These are phyloP conservation scores for Peronospora destructor DNA, from an alignment of 352 stramenopile species.

Conservation along the genomic window DNA sequence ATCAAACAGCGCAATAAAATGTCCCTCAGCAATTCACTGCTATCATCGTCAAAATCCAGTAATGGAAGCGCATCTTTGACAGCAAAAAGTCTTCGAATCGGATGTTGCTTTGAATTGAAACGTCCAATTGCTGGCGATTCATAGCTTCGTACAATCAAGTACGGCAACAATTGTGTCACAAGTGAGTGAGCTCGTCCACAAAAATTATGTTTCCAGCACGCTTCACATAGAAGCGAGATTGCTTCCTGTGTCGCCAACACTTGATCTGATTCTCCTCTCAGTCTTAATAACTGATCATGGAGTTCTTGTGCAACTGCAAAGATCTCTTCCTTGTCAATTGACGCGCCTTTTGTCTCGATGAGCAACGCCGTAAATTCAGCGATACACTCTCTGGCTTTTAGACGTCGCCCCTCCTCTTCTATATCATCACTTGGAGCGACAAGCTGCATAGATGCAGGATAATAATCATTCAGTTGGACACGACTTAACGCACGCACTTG, in stretches of 20 bases:
- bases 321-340: slow-evolving; percentile 48
- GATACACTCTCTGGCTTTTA: slow-evolving; percentile 36
- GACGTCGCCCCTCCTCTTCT: slow-evolving; percentile 24
- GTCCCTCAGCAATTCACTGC: slow-evolving; percentile 62
- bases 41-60: slow-evolving; percentile 81
- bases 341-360: slow-evolving; percentile 45
- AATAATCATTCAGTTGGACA: slow-evolving; percentile 44
- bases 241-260: slow-evolving; percentile 54
- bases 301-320: slow-evolving; percentile 56
- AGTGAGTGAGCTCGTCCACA: slow-evolving; percentile 48
- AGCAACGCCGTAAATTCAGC: slow-evolving; percentile 54
- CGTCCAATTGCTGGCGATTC: slow-evolving; percentile 41
- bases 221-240: slow-evolving; percentile 66
- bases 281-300: slow-evolving; percentile 54
- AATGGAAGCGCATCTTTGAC: slow-evolving; percentile 72
- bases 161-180: slow-evolving; percentile 80
- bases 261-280: slow-evolving; percentile 37
- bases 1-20: slow-evolving; percentile 86
- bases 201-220: slow-evolving; percentile 67
- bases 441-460: slow-evolving; percentile 34
- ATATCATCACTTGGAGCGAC: slow-evolving; percentile 23
- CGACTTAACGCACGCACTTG: slow-evolving; percentile 49
- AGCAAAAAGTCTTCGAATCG: slow-evolving; percentile 63
- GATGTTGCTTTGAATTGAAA: slow-evolving; percentile 65
- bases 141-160: slow-evolving; percentile 77